Evolutionary conservation across 2,329 filamentous ascomycete genomes (phyloP).

Genomic region (Didymella keratinophila): DNA sequence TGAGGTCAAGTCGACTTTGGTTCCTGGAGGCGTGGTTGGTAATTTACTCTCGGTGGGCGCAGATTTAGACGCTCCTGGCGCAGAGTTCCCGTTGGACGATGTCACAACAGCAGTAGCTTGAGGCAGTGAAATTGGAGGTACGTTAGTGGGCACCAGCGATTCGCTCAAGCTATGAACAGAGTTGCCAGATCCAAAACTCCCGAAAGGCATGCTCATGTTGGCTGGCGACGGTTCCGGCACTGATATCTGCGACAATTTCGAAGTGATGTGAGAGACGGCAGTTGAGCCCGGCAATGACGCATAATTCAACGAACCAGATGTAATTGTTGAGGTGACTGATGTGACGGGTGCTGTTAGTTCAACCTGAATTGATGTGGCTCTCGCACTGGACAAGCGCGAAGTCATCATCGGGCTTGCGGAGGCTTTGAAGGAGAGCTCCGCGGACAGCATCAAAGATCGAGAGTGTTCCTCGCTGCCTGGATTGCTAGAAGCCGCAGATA

Average conservation of each 20-base stretch:
- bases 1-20: neutral
- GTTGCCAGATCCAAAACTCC: neutral
- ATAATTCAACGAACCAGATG: neutral
- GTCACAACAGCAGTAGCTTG: neutral
- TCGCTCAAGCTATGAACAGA: neutral
- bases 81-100: neutral
- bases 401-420: neutral
- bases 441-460: neutral
- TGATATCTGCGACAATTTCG: neutral
- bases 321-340: neutral
- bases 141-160: neutral
- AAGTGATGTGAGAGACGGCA: neutral
- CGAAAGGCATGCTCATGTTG: neutral
- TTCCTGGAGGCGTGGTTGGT: neutral
- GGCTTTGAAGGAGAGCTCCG: neutral
- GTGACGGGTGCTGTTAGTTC: neutral
- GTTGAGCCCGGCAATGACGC: neutral
- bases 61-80: neutral
- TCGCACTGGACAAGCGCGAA: neutral
- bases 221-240: neutral
- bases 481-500: neutral
- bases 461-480: neutral
- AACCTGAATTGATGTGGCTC: neutral
- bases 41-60: neutral
- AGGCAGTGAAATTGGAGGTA: neutral